phyloP scores from a whole-genome alignment of 2,329 filamentous ascomycete genomes.

The Penicillium sclerotiorum region DNA sequence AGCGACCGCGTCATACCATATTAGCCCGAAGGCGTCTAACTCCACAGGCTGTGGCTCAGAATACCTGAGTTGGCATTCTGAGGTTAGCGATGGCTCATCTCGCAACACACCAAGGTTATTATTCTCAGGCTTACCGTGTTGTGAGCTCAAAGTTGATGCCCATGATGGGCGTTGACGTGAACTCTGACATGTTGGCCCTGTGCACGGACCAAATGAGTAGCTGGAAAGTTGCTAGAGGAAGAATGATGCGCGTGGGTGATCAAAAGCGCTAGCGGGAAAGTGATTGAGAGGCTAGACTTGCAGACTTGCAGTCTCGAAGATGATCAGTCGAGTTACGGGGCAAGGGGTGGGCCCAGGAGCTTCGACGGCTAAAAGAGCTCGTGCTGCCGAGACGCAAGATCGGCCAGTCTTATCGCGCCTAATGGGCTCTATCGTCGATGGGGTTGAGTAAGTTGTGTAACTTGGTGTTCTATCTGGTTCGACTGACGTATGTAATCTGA shows the following conservation, averaged over 20 bases:
- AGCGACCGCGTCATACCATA: conserved; percentile 9
- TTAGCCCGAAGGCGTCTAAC: conserved; percentile 8
- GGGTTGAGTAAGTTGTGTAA: too few relatives aligned
- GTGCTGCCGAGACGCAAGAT: background rate
- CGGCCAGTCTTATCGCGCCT: background rate
- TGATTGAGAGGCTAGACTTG: background rate
- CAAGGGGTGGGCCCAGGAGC: background rate
- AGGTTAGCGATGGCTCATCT: background rate
- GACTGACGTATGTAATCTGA: background rate
- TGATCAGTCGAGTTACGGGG: background rate
- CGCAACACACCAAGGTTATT: background rate
- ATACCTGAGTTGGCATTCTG: conserved; percentile 6
- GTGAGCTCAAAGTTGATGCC: conserved; percentile 12
- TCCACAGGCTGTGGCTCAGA: conserved; percentile 9
- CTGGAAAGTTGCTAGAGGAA: background rate
- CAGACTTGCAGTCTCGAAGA: background rate
- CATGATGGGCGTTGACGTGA: conserved; percentile 5
- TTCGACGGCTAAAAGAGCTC: background rate
- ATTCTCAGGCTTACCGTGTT: background rate
- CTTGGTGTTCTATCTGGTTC: background rate
- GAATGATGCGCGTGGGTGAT: background rate
- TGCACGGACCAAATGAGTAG: background rate
- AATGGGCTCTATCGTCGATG: background rate
- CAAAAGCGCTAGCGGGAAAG: background rate
- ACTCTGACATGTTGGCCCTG: conserved; percentile 7